Conservation (phyloP, 176 grass and related monocot species). For the Zoysia pacifica region DNA sequence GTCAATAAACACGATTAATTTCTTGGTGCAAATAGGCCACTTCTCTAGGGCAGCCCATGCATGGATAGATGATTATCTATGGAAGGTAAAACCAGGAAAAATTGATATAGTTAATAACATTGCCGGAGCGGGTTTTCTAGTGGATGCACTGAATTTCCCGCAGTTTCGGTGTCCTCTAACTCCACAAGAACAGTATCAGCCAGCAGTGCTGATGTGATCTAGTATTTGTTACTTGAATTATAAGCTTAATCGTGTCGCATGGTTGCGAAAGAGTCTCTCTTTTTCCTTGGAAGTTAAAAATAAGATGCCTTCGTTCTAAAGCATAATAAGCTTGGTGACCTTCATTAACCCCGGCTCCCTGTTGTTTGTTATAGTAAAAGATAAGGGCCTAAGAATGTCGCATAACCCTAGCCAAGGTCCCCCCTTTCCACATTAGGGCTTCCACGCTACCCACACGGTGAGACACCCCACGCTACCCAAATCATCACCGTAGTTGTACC, state of each 20-base stretch:
- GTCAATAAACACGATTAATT: neutral
- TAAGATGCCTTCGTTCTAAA: slow-evolving; percentile 12
- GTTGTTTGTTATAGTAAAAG: slow-evolving; percentile 42
- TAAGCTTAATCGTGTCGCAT: neutral
- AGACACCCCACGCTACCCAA: slow-evolving; percentile 74
- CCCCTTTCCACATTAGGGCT: slow-evolving; percentile 65
- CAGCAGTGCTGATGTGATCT: neutral
- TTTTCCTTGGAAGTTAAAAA: slow-evolving; percentile 14
- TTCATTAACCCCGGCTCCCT: neutral
- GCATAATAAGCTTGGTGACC: slow-evolving; percentile 14
- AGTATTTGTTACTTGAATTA: neutral
- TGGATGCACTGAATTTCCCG: neutral
- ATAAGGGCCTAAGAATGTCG: slow-evolving; percentile 27
- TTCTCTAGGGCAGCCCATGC: neutral
- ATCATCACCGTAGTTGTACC: slow-evolving; percentile 62
- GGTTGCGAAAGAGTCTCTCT: slow-evolving; percentile 4
- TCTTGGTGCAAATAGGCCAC: neutral
- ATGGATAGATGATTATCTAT: no score
- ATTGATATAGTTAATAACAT: no score
- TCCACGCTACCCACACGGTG: slow-evolving; percentile 34
- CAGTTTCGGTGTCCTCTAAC: neutral
- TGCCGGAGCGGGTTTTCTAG: no score
- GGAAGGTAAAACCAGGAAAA: no score
- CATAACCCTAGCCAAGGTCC: slow-evolving; percentile 40
- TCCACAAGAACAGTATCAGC: neutral